Evolutionary conservation across 345 rosid species (phyloP).

Genomic region (Populus davidiana): DNA sequence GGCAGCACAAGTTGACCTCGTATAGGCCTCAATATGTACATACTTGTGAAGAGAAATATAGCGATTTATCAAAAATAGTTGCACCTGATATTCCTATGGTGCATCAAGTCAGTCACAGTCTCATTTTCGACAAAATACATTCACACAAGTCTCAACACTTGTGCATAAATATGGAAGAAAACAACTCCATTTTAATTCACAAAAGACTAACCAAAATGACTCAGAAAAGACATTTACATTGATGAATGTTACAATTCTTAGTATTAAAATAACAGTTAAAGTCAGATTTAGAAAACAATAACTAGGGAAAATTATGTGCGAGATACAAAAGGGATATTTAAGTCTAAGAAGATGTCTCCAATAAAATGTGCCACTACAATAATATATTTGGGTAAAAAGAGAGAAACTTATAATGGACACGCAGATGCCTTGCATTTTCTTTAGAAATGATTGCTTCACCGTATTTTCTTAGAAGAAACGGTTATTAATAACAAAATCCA

Average conservation of each 20-base stretch:
- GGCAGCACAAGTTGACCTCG: too few species aligned
- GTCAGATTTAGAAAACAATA: too few species aligned
- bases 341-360: not conserved
- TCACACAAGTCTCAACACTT: not conserved
- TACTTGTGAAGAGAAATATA: too few species aligned
- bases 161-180: not conserved
- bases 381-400: not conserved
- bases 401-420: not conserved
- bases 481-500: not conserved
- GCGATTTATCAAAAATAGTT: too few species aligned
- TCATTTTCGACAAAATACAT: too few species aligned
- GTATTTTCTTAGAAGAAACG: not conserved
- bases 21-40: too few species aligned
- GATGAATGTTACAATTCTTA: not conserved
- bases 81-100: too few species aligned
- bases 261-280: not conserved
- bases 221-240: not conserved
- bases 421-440: not conserved
- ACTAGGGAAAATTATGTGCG: not conserved
- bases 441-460: not conserved
- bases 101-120: too few species aligned
- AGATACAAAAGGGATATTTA: not conserved
- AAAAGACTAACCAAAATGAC: not conserved
- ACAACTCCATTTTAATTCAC: not conserved
- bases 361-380: not conserved